A percentile compares a stretch with the other conserved stretches of the same genome.
Evolutionary conservation across 495 filamentous ascomycete genomes (phyloP).

Genomic region (Talaromyces proteolyticus): DNA sequence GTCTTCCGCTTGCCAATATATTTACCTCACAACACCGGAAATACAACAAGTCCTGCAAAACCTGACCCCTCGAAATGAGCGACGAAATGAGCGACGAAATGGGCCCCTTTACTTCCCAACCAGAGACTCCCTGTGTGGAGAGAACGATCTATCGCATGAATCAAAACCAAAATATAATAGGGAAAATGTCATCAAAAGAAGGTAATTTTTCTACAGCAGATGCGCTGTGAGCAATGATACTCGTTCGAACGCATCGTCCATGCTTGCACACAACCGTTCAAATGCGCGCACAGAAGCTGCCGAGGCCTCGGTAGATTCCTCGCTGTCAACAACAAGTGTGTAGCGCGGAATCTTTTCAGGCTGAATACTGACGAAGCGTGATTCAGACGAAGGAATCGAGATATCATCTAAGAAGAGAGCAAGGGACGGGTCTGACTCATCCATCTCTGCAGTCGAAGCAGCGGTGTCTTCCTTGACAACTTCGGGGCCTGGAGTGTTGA

Average conservation of each 20-base stretch:
- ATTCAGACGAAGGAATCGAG: constrained; percentile 22
- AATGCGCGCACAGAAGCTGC: constrained; percentile 31
- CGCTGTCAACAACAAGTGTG: constrained; percentile 54
- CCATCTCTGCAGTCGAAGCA: constrained; percentile 47
- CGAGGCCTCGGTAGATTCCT: constrained; percentile 31
- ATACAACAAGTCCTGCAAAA: not conserved
- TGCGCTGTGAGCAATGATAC: constrained; percentile 41
- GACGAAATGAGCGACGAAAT: not conserved
- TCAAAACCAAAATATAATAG: not conserved
- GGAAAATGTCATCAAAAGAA: not conserved
- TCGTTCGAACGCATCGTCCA: constrained; percentile 44
- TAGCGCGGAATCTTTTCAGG: constrained; percentile 51
- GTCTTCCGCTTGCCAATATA: not conserved
- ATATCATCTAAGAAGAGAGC: constrained; percentile 45
- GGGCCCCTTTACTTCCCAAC: not conserved
- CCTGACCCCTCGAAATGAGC: not conserved
- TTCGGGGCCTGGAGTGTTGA: constrained; percentile 22
- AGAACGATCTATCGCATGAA: not conserved
- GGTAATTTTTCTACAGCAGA: constrained; percentile 11
- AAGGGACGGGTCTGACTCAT: constrained; percentile 54
- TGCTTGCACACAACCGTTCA: constrained; percentile 38
- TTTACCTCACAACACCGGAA: not conserved
- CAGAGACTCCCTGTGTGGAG: not conserved
- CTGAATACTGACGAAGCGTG: constrained; percentile 34
- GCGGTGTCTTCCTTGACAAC: constrained; percentile 25